Conservation (phyloP, 805 yeast genomes). For the Ascoidea rubescens region DNA sequence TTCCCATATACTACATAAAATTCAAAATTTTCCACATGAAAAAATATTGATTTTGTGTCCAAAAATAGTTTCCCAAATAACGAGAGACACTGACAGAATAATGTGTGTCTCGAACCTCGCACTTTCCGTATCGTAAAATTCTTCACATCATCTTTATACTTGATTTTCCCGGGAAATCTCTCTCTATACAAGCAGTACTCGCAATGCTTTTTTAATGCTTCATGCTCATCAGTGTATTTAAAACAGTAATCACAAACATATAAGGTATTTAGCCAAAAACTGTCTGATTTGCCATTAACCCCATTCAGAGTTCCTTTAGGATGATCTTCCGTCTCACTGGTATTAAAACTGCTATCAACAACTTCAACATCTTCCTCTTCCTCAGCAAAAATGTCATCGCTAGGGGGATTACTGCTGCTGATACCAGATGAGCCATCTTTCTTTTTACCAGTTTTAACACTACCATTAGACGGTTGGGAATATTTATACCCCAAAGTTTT, state of each 20-base stretch:
- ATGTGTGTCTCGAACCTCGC: slow-evolving; percentile 45
- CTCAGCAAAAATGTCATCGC: background rate
- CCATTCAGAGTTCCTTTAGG: slow-evolving; percentile 10
- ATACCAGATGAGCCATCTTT: background rate
- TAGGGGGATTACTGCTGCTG: background rate
- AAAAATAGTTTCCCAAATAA: slow-evolving; percentile 79
- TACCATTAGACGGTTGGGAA: slow-evolving; percentile 9
- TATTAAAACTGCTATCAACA: background rate
- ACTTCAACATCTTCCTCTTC: slow-evolving; percentile 1
- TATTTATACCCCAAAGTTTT: slow-evolving; percentile 30
- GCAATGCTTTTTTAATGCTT: slow-evolving; percentile 36
- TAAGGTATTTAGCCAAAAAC: slow-evolving; percentile 45
- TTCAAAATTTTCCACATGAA: slow-evolving; percentile 64
- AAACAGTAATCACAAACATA: slow-evolving; percentile 76
- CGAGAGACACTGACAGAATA: slow-evolving; percentile 73
- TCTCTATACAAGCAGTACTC: slow-evolving; percentile 27
- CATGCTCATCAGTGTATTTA: slow-evolving; percentile 46
- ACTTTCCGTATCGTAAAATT: slow-evolving; percentile 46
- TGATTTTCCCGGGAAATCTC: slow-evolving; percentile 48
- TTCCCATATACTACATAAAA: slow-evolving; percentile 60
- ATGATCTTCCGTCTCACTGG: slow-evolving; percentile 1
- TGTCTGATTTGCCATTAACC: slow-evolving; percentile 5
- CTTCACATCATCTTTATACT: slow-evolving; percentile 44
- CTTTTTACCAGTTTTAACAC: slow-evolving; percentile 6
- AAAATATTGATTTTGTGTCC: slow-evolving; percentile 81